Evolutionary conservation across 2,329 filamentous ascomycete genomes (phyloP).

Genomic region (Sporothrix pseudoabietina): DNA sequence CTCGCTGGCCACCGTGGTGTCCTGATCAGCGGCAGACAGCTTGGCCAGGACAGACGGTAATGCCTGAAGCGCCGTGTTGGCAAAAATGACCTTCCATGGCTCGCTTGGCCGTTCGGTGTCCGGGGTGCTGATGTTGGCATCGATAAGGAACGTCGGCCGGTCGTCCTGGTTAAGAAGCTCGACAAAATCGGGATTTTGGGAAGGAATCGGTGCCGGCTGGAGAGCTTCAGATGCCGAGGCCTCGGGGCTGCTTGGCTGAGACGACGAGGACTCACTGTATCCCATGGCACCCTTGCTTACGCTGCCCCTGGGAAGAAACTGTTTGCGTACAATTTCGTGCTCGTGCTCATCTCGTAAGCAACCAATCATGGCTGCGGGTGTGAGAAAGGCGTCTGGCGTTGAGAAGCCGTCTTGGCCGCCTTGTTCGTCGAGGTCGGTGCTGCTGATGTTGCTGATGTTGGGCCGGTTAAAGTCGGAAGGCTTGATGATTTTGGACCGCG

Average conservation of each 20-base stretch:
- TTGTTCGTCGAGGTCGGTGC: background rate
- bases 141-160: slow-evolving; percentile 74
- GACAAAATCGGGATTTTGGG: slow-evolving; percentile 66
- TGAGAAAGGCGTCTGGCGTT: slow-evolving; percentile 22
- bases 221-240: background rate
- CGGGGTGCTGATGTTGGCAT: slow-evolving; percentile 56
- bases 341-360: slow-evolving; percentile 45
- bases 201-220: slow-evolving; percentile 52
- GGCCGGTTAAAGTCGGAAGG: slow-evolving; percentile 5
- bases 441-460: background rate
- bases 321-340: slow-evolving; percentile 53
- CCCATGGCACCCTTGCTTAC: slow-evolving; percentile 43
- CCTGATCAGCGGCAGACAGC: slow-evolving; percentile 40
- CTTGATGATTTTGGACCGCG: slow-evolving; percentile 18
- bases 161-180: slow-evolving; percentile 78
- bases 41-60: slow-evolving; percentile 56
- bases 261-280: background rate
- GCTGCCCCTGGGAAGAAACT: slow-evolving; percentile 58
- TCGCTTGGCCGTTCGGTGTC: slow-evolving; percentile 57
- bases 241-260: slow-evolving; percentile 13
- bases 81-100: slow-evolving; percentile 64
- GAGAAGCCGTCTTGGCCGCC: background rate
- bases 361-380: slow-evolving; percentile 51
- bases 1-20: slow-evolving; percentile 33
- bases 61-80: slow-evolving; percentile 66